Percentiles rank a stretch among this genome's conserved stretches.
phyloP scores from a whole-genome alignment of 202 grass and related monocot species.

The Alloteropsis angusta region DNA sequence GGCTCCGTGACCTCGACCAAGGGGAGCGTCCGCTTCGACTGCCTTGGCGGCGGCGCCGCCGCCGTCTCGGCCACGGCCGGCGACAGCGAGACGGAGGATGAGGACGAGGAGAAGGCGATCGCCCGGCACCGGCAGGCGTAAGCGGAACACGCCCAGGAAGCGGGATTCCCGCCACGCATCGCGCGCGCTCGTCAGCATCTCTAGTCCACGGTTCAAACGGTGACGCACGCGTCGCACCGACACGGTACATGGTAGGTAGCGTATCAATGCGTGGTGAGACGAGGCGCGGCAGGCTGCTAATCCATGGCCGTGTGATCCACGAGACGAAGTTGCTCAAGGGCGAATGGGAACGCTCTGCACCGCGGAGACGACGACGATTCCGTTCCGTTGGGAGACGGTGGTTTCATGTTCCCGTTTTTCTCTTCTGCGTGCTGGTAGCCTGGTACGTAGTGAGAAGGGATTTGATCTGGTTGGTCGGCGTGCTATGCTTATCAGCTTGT shows the following conservation, averaged over 20 bases:
- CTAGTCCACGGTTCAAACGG: background rate
- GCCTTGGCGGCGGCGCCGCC: constrained; percentile 31
- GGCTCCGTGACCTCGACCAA: background rate
- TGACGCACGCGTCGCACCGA: background rate
- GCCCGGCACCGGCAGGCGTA: constrained; percentile 33
- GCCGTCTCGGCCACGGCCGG: constrained; percentile 6
- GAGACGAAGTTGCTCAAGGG: background rate
- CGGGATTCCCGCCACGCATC: background rate
- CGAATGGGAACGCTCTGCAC: background rate
- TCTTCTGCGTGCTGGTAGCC: background rate
- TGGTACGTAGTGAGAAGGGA: background rate
- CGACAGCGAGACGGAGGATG: constrained; percentile 34
- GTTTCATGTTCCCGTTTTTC: background rate
- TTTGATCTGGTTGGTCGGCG: background rate
- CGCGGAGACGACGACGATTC: background rate
- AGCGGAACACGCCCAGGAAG: background rate
- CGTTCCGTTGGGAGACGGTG: background rate
- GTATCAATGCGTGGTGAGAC: constrained; percentile 5
- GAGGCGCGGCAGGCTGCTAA: background rate
- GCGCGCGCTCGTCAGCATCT: background rate
- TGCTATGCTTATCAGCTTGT: too few species aligned
- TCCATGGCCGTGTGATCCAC: background rate
- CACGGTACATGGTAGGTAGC: background rate
- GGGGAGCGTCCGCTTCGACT: constrained; percentile 57
- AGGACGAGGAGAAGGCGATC: constrained; percentile 49